Percentiles rank a stretch among this genome's conserved stretches.
Evolutionary conservation across 768 basidiomycete species (phyloP).

Genomic region (Trametes gibbosa): DNA sequence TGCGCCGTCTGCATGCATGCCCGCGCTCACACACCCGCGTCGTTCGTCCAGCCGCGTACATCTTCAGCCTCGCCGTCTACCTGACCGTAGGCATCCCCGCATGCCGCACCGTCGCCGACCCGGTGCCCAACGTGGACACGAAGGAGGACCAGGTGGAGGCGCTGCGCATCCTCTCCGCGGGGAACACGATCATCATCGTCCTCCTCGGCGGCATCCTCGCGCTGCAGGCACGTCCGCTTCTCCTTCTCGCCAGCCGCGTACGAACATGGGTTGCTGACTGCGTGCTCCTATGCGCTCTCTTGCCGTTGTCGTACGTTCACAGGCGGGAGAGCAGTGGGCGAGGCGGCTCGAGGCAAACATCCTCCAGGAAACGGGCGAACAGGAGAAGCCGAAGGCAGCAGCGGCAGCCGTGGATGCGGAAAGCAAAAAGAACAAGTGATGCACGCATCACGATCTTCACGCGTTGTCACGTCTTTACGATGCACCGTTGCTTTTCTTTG

Average conservation of each 20-base stretch:
- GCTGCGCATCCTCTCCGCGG: conserved; percentile 78
- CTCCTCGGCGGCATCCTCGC: conserved; percentile 61
- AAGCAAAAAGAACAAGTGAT: conserved; percentile 28
- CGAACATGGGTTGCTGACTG: too few species aligned
- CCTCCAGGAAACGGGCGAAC: conserved; percentile 28
- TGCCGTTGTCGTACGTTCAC: conserved; percentile 10
- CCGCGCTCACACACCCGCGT: conserved; percentile 7
- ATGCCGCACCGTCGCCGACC: conserved; percentile 71
- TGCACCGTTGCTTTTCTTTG: neutral
- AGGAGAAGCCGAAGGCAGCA: conserved; percentile 10
- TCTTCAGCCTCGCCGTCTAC: conserved; percentile 80
- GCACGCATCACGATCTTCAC: neutral
- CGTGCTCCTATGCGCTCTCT: too few species aligned
- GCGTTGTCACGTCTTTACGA: neutral
- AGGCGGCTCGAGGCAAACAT: conserved; percentile 40
- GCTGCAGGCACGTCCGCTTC: conserved; percentile 59
- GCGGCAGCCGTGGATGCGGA: conserved; percentile 16
- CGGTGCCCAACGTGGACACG: conserved; percentile 51
- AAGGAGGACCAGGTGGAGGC: conserved; percentile 71
- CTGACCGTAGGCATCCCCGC: conserved; percentile 76
- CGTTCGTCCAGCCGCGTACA: conserved; percentile 53
- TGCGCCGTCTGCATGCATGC: neutral
- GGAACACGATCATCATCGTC: conserved; percentile 79
- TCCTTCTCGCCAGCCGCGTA: neutral
- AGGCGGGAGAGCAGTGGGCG: conserved; percentile 51